Evolutionary conservation across 768 basidiomycete species (phyloP).

Genomic region (Cystobasidium ongulense): DNA sequence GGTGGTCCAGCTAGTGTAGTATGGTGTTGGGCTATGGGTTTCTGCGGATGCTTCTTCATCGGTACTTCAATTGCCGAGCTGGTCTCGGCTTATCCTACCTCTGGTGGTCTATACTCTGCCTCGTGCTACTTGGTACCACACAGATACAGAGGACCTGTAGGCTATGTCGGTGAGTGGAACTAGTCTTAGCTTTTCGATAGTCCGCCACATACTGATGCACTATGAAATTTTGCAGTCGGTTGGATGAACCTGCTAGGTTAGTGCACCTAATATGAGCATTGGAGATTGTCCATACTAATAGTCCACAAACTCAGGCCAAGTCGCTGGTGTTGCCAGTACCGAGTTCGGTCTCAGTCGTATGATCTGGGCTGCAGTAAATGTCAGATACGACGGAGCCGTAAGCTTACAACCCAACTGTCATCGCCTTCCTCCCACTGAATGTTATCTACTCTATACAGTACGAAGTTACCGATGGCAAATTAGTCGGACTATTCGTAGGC

Average conservation of each 20-base stretch:
- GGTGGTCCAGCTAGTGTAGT: constrained; percentile 48
- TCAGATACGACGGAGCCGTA: constrained; percentile 49
- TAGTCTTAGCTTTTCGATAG: constrained; percentile 35
- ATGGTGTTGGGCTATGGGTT: constrained; percentile 44
- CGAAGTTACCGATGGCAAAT: constrained; percentile 60
- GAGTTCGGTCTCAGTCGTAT: constrained; percentile 57
- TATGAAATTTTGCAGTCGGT: constrained; percentile 36
- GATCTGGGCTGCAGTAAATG: constrained; percentile 59
- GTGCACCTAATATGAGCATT: background rate
- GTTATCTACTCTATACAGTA: constrained; percentile 45
- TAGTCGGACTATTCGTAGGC: constrained; percentile 67
- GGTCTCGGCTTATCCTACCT: constrained; percentile 49
- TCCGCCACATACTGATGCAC: constrained; percentile 37
- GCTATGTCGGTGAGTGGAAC: constrained; percentile 47
- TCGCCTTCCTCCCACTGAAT: constrained; percentile 34
- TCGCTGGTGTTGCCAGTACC: constrained; percentile 75
- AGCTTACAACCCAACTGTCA: constrained; percentile 7
- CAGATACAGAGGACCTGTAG: constrained; percentile 44
- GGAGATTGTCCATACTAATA: background rate
- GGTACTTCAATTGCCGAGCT: constrained; percentile 41
- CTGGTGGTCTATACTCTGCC: constrained; percentile 49
- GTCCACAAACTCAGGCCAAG: constrained; percentile 51
- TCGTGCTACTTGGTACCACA: constrained; percentile 47
- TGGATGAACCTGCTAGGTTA: constrained; percentile 64
- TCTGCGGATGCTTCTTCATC: constrained; percentile 38